Evolutionary conservation across 2,329 filamentous ascomycete species (phyloP).

Genomic region (Scedosporium minutisporum): DNA sequence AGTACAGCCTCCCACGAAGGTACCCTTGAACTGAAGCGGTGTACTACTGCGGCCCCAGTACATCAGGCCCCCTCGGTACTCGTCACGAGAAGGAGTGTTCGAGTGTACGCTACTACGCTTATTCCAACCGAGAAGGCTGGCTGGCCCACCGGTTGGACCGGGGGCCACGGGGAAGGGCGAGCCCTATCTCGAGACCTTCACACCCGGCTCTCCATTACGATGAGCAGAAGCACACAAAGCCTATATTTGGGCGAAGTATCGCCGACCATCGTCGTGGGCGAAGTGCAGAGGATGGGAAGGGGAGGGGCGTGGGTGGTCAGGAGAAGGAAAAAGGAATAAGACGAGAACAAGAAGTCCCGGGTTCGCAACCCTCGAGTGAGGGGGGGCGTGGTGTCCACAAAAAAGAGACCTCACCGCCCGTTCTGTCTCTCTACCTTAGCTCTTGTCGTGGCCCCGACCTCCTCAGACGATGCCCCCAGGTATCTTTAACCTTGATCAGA

Average conservation of each 20-base stretch:
- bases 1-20: not conserved
- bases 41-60: not conserved
- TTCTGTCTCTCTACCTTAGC: not conserved
- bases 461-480: not conserved
- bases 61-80: not conserved
- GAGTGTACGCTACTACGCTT: not conserved
- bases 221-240: not conserved
- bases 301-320: not conserved
- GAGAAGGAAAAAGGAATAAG: not conserved
- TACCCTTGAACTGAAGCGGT: not conserved
- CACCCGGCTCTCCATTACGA: not conserved
- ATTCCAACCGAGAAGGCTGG: not conserved
- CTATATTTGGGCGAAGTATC: not conserved
- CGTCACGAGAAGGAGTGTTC: not conserved
- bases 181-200: not conserved
- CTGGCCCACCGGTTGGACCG: not conserved
- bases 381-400: not conserved
- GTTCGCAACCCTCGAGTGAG: not conserved
- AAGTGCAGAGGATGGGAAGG: not conserved
- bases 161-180: not conserved
- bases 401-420: not conserved
- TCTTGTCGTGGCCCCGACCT: not conserved
- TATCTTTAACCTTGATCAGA: not conserved
- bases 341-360: not conserved
- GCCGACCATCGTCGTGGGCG: not conserved